phyloP scores from a whole-genome alignment of 306 rosid genomes.

The Vachellia pachyceras region DNA sequence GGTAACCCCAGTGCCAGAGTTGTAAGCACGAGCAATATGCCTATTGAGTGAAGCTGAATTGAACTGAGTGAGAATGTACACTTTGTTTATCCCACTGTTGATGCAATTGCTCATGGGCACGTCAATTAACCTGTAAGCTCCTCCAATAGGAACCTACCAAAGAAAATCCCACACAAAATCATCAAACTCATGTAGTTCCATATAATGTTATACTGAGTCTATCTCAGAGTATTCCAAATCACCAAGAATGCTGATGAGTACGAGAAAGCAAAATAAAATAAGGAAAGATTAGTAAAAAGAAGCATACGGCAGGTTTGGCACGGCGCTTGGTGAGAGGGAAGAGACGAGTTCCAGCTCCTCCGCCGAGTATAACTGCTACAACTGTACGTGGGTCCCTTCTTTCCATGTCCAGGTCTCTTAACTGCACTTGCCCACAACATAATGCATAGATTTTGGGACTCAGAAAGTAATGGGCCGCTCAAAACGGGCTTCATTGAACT shows the following conservation, averaged over 20 bases:
- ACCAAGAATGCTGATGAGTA: not conserved
- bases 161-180: constrained; percentile 30
- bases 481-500: not conserved
- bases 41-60: constrained; percentile 96
- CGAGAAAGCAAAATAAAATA: not conserved
- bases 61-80: constrained; percentile 94
- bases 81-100: constrained; percentile 94
- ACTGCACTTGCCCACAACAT: constrained; percentile 54
- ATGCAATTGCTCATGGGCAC: constrained; percentile 99
- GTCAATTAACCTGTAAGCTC: constrained; percentile 89
- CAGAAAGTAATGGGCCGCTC: not conserved
- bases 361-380: constrained; percentile 87
- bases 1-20: constrained; percentile 66
- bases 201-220: not conserved
- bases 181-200: not conserved
- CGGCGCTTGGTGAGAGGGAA: constrained; percentile 94
- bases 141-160: constrained; percentile 86
- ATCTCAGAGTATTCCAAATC: not conserved
- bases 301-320: constrained; percentile 91
- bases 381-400: constrained; percentile 75
- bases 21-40: constrained; percentile 94
- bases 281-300: not conserved
- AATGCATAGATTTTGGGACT: constrained; percentile 2
- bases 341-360: constrained; percentile 99
- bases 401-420: constrained; percentile 65